Evolutionary conservation across 768 basidiomycete species (phyloP).

Genomic region (Panaeolus cyanescens): DNA sequence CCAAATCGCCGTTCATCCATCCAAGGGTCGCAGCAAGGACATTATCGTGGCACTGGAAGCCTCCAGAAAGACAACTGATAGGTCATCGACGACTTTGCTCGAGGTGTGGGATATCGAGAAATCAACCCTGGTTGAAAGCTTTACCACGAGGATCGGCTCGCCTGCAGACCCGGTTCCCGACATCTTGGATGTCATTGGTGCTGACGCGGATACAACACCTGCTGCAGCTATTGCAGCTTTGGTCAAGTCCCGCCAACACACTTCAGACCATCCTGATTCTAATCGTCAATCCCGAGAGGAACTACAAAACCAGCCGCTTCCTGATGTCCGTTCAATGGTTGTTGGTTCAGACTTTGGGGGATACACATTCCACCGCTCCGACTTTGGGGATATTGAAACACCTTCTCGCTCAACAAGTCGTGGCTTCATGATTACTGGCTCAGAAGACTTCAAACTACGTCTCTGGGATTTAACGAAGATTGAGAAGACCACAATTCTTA

Average conservation of each 20-base stretch:
- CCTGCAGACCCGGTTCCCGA: conserved; percentile 53
- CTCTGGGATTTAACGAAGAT: conserved; percentile 83
- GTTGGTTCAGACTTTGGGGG: conserved; percentile 82
- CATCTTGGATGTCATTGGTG: conserved; percentile 50
- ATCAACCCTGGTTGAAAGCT: conserved; percentile 77
- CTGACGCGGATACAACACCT: conserved; percentile 61
- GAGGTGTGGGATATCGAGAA: conserved; percentile 96
- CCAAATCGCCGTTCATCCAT: conserved; percentile 81
- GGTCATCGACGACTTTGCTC: conserved; percentile 53
- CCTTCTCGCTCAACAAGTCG: conserved; percentile 41
- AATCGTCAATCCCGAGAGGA: conserved; percentile 21
- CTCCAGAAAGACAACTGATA: conserved; percentile 41
- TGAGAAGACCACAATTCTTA: conserved; percentile 77
- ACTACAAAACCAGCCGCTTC: conserved; percentile 42
- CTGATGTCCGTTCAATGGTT: conserved; percentile 69
- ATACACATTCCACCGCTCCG: conserved; percentile 52
- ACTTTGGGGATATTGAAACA: conserved; percentile 48
- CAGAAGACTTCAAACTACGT: conserved; percentile 85
- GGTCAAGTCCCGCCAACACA: conserved; percentile 66
- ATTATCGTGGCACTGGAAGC: conserved; percentile 81
- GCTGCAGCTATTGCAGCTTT: conserved; percentile 80
- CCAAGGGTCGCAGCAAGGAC: conserved; percentile 88
- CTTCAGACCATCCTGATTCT: conserved; percentile 14
- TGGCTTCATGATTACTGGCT: conserved; percentile 86
- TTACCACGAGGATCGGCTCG: conserved; percentile 54